phyloP scores from a whole-genome alignment of 2,329 filamentous ascomycete species.

The Neonectria neomacrospora region DNA sequence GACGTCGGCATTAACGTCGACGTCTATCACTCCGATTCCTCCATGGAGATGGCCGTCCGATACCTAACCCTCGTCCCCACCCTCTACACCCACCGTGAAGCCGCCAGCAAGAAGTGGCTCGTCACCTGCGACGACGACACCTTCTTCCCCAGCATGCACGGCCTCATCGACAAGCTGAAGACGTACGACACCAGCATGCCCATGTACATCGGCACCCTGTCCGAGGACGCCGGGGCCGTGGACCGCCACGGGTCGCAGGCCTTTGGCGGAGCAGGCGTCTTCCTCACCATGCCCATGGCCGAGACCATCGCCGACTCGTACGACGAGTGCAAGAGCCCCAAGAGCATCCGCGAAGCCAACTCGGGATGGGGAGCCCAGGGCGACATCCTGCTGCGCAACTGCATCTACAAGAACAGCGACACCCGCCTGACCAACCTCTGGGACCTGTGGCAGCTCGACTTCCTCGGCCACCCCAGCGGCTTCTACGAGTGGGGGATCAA shows the following conservation, averaged over 20 bases:
- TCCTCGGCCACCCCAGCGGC: conserved; percentile 69
- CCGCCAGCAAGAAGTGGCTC: conserved; percentile 65
- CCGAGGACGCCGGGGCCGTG: conserved; percentile 70
- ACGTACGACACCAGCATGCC: conserved; percentile 62
- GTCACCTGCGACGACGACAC: conserved; percentile 74
- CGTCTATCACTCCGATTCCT: conserved; percentile 64
- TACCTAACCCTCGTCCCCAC: conserved; percentile 66
- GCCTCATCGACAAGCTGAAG: conserved; percentile 61
- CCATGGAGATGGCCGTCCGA: conserved; percentile 67
- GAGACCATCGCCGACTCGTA: conserved; percentile 58
- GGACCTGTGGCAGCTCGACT: conserved; percentile 70
- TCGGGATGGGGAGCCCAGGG: conserved; percentile 70
- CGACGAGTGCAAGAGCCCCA: conserved; percentile 57
- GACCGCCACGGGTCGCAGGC: conserved; percentile 71
- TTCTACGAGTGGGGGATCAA: conserved; percentile 72
- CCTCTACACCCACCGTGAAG: conserved; percentile 63
- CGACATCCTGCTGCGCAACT: conserved; percentile 70
- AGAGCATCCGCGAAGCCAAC: conserved; percentile 65
- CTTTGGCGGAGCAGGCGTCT: conserved; percentile 72
- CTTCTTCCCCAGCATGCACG: conserved; percentile 70
- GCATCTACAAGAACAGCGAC: conserved; percentile 71
- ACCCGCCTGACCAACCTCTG: conserved; percentile 67
- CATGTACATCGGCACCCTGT: conserved; percentile 70
- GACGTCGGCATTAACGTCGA: conserved; percentile 66
- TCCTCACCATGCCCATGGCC: conserved; percentile 65